These are phyloP conservation scores for Torulaspora maleeae DNA, from an alignment of 805 yeast genomes.

Conservation along the genomic window DNA sequence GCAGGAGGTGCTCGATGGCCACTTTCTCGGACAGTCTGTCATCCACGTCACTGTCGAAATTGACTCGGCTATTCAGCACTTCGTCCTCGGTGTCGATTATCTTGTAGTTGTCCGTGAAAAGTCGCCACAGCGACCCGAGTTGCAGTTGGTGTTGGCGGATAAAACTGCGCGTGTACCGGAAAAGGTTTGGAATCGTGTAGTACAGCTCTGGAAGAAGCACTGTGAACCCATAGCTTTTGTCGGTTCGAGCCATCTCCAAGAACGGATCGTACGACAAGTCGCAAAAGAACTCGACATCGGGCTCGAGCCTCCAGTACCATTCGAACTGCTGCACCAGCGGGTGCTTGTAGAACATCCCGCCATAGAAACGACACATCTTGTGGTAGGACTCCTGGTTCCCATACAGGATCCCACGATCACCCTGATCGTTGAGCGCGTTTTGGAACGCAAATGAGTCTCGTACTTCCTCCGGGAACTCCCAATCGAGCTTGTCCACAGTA, in stretches of 20 bases:
- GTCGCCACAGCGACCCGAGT: constrained; percentile 63
- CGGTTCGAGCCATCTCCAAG: constrained; percentile 60
- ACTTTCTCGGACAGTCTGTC: constrained; percentile 31
- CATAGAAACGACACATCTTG: constrained; percentile 91
- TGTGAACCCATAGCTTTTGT: constrained; percentile 82
- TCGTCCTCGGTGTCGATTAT: constrained; percentile 36
- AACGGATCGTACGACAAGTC: constrained; percentile 92
- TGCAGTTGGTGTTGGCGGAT: constrained; percentile 45
- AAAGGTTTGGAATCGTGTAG: constrained; percentile 78
- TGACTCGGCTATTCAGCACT: constrained; percentile 30
- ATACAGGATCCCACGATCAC: constrained; percentile 78
- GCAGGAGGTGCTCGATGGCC: constrained; percentile 32
- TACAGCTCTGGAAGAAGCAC: constrained; percentile 71
- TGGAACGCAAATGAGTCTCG: constrained; percentile 33
- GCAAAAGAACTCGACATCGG: constrained; percentile 84
- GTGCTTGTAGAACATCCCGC: constrained; percentile 79
- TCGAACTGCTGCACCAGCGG: constrained; percentile 63
- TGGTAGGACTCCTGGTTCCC: constrained; percentile 82
- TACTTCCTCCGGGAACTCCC: constrained; percentile 59
- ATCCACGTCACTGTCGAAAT: constrained; percentile 24
- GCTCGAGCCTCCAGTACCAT: constrained; percentile 98
- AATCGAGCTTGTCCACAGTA: constrained; percentile 47
- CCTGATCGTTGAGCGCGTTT: constrained; percentile 66
- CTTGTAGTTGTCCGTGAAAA: constrained; percentile 48
- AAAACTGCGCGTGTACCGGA: constrained; percentile 64